phyloP scores from a whole-genome alignment of 257 asterid species.

The Gentiana straminea region DNA sequence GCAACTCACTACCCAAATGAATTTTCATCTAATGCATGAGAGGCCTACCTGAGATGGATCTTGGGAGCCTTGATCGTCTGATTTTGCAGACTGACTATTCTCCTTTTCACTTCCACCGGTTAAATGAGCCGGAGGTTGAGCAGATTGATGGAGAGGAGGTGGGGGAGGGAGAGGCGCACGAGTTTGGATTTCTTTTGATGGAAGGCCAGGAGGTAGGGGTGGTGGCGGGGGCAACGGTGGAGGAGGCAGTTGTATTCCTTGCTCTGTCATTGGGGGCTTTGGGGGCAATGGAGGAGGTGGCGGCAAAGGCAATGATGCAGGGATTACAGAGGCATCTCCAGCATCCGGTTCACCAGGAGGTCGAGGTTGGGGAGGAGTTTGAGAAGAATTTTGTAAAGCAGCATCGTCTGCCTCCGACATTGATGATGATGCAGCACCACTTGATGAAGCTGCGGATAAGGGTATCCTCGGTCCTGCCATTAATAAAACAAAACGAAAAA shows the following conservation, averaged over 20 bases:
- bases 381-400: slow-evolving; percentile 41
- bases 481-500: slow-evolving; percentile 4
- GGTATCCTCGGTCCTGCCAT: slow-evolving; percentile 84
- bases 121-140: slow-evolving; percentile 69
- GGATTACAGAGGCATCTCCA: slow-evolving; percentile 41
- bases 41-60: slow-evolving; percentile 48
- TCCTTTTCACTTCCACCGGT: slow-evolving; percentile 41
- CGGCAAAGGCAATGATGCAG: slow-evolving; percentile 67
- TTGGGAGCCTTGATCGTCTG: slow-evolving; percentile 39
- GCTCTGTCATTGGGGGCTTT: slow-evolving; percentile 40
- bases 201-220: slow-evolving; percentile 96
- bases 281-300: slow-evolving; percentile 94
- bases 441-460: slow-evolving; percentile 53
- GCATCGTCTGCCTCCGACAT: slow-evolving; percentile 49
- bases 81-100: slow-evolving; percentile 22
- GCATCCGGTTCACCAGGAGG: slow-evolving; percentile 44
- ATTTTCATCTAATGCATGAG: background rate
- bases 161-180: slow-evolving; percentile 57
- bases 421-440: slow-evolving; percentile 69
- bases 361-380: slow-evolving; percentile 77
- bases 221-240: slow-evolving; percentile 60
- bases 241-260: slow-evolving; percentile 36
- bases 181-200: slow-evolving; percentile 51
- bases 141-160: slow-evolving; percentile 38
- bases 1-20: too few relatives aligned